A percentile compares a stretch with the other conserved stretches of the same genome.
Conservation (phyloP, 345 rosid genomes). For the Eucalyptus pauciflora region DNA sequence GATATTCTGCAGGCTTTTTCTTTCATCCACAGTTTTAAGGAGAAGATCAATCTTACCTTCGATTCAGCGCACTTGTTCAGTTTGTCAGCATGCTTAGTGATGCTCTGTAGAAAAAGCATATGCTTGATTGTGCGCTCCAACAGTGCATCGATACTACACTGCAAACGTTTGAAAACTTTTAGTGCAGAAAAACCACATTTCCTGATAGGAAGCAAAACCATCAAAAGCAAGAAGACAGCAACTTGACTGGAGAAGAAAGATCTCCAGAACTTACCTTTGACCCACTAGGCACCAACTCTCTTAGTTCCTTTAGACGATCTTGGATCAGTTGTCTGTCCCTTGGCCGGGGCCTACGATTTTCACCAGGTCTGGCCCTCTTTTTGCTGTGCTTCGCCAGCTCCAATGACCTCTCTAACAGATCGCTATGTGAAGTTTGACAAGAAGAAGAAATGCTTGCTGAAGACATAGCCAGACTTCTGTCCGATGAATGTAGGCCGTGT, state of each 20-base stretch:
- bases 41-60: slow-evolving; percentile 28
- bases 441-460: slow-evolving; percentile 64
- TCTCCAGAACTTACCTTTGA: slow-evolving; percentile 59
- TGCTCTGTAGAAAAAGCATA: slow-evolving; percentile 74
- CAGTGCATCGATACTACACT: slow-evolving; percentile 98
- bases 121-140: slow-evolving; percentile 94
- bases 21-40: background rate
- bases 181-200: slow-evolving; percentile 2
- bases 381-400: slow-evolving; percentile 58
- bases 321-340: slow-evolving; percentile 97
- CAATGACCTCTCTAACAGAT: slow-evolving; percentile 46
- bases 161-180: slow-evolving; percentile 10
- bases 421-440: slow-evolving; percentile 55
- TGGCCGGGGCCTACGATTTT: slow-evolving; percentile 86
- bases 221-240: background rate
- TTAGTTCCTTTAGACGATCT: slow-evolving; percentile 91
- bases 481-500: slow-evolving; percentile 36
- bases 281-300: slow-evolving; percentile 94
- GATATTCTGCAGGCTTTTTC: background rate
- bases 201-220: background rate
- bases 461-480: slow-evolving; percentile 43
- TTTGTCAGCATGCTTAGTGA: slow-evolving; percentile 85
- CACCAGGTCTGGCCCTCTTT: slow-evolving; percentile 82
- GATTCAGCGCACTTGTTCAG: slow-evolving; percentile 58
- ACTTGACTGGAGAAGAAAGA: background rate